phyloP scores from a whole-genome alignment of 2,329 filamentous ascomycete genomes.

The Neofusicoccum kwambonambiense region DNA sequence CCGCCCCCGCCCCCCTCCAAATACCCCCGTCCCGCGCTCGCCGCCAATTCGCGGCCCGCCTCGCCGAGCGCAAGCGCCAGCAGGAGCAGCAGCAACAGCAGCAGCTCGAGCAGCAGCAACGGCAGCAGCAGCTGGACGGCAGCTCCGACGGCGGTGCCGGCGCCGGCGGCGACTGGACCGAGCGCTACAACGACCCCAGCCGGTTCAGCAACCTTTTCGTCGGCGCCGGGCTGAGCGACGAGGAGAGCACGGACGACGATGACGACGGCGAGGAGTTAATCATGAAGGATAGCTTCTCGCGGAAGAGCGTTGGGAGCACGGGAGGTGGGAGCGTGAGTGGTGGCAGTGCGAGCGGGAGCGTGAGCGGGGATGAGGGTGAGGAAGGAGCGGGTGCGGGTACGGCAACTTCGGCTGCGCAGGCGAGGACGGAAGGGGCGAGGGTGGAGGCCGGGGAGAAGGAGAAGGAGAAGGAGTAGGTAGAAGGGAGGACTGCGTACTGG shows the following conservation, averaged over 20 bases:
- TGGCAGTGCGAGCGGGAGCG: not conserved
- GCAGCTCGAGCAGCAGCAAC: not conserved
- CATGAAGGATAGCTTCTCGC: conserved; percentile 14
- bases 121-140: not conserved
- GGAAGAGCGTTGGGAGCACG: not conserved
- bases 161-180: not conserved
- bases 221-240: not conserved
- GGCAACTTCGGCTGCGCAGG: not conserved
- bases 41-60: conserved; percentile 82
- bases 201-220: conserved; percentile 15
- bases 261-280: conserved; percentile 8
- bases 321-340: not conserved
- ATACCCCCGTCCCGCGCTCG: conserved; percentile 83
- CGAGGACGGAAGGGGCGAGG: not conserved
- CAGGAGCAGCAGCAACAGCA: not conserved
- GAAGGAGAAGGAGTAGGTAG: not conserved
- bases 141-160: not conserved
- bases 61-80: conserved; percentile 54
- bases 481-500: not conserved
- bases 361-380: not conserved
- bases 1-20: conserved; percentile 70
- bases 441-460: too few relatives aligned
- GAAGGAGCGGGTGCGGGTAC: not conserved
- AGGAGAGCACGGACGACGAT: not conserved
- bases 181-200: not conserved